Evolutionary conservation across 306 rosid genomes (phyloP).

Genomic region (Acacia confusa): DNA sequence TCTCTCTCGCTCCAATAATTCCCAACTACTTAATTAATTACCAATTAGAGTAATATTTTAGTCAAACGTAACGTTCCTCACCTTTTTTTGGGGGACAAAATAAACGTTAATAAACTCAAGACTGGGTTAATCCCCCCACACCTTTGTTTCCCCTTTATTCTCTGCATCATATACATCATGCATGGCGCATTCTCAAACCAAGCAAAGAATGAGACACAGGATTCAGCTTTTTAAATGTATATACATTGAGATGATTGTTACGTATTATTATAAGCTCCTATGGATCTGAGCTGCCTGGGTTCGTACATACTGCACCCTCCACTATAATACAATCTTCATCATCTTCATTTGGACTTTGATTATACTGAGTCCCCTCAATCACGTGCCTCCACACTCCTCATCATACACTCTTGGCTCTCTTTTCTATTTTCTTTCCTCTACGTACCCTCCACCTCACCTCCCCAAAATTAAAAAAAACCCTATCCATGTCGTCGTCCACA

Average conservation of each 20-base stretch:
- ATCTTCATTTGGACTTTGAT: not conserved
- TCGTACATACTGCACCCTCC: conserved; percentile 30
- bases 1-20: conserved; percentile 43
- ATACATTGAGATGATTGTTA: conserved; percentile 19
- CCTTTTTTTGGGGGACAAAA: not conserved
- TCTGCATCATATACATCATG: conserved; percentile 20
- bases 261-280: conserved; percentile 30
- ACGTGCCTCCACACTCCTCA: conserved; percentile 24
- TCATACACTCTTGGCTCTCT: not conserved
- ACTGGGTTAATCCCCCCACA: not conserved
- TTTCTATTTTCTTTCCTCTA: not conserved
- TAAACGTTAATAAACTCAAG: not conserved
- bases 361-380: conserved; percentile 12
- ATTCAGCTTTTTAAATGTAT: conserved; percentile 24
- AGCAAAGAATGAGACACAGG: conserved; percentile 10
- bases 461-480: not conserved
- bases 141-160: conserved; percentile 17
- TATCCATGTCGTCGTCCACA: not conserved
- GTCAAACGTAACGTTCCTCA: not conserved
- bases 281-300: conserved; percentile 61
- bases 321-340: not conserved
- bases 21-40: not conserved
- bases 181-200: conserved; percentile 10
- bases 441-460: not conserved
- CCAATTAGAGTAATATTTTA: no score